Conservation (phyloP, 257 asterid species). For the Capsicum rhomboideum region DNA sequence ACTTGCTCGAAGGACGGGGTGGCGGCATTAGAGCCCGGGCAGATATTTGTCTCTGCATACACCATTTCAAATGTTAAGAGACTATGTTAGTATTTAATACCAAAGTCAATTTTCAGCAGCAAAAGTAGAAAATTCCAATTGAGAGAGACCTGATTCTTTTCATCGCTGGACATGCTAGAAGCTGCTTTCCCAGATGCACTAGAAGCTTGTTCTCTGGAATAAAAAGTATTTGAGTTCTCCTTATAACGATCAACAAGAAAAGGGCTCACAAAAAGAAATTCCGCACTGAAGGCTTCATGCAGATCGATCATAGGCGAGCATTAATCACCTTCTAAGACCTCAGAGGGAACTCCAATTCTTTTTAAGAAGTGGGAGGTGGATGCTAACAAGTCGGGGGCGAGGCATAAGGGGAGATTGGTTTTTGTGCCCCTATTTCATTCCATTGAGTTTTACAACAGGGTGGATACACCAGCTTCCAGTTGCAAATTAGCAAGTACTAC, state of each 20-base stretch:
- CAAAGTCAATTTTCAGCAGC: neutral
- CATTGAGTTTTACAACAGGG: neutral
- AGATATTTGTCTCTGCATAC: constrained; percentile 57
- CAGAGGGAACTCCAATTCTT: neutral
- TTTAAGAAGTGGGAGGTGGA: neutral
- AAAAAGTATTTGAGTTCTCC: neutral
- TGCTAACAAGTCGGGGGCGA: neutral
- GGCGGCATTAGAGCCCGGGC: constrained; percentile 97
- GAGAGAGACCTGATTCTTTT: constrained; percentile 64
- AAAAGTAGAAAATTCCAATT: neutral
- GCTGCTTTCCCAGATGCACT: constrained; percentile 89
- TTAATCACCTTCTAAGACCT: neutral
- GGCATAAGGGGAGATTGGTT: neutral
- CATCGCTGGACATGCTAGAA: constrained; percentile 90
- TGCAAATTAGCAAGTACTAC: neutral
- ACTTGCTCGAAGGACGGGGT: constrained; percentile 69
- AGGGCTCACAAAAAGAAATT: neutral
- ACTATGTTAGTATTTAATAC: neutral
- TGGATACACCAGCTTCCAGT: neutral
- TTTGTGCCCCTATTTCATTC: neutral
- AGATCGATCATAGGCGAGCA: neutral
- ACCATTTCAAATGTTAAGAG: neutral
- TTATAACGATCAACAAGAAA: neutral
- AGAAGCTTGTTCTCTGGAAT: constrained; percentile 83
- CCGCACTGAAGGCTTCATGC: neutral